phyloP scores from a whole-genome alignment of 2,329 filamentous ascomycete genomes.

The Epichloe festucae region DNA sequence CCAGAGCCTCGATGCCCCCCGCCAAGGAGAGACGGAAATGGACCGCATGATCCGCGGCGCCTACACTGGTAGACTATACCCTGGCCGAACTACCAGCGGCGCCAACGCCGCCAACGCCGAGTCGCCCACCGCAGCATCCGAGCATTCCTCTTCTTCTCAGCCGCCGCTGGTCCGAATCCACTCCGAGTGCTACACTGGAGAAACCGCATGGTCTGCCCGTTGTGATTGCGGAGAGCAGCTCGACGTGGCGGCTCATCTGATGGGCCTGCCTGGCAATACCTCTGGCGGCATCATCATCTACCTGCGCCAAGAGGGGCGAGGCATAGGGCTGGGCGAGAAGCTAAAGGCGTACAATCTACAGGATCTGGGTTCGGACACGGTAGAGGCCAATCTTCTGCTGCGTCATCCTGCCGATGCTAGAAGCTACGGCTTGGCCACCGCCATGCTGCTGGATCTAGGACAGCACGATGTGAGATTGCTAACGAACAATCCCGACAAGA shows the following conservation, averaged over 20 bases:
- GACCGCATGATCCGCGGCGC: slow-evolving; percentile 90
- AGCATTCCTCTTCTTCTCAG: slow-evolving; percentile 6
- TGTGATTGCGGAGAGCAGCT: slow-evolving; percentile 98
- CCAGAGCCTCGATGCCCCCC: slow-evolving; percentile 53
- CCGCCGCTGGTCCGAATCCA: slow-evolving; percentile 81
- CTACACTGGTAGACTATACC: slow-evolving; percentile 77
- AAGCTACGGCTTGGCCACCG: slow-evolving; percentile 91
- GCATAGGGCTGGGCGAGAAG: slow-evolving; percentile 90
- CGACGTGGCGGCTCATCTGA: slow-evolving; percentile 87
- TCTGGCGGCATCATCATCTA: slow-evolving; percentile 89
- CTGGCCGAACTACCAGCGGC: slow-evolving; percentile 67
- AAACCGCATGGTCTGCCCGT: slow-evolving; percentile 94
- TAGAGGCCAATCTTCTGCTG: slow-evolving; percentile 84
- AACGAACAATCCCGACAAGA: slow-evolving; percentile 97
- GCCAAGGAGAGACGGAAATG: slow-evolving; percentile 70
- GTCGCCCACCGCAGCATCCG: not conserved
- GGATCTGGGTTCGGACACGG: slow-evolving; percentile 92
- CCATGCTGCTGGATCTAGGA: slow-evolving; percentile 80
- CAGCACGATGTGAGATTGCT: slow-evolving; percentile 66
- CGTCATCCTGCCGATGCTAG: slow-evolving; percentile 88
- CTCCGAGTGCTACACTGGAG: slow-evolving; percentile 95
- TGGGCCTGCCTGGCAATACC: slow-evolving; percentile 55
- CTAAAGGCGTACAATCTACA: slow-evolving; percentile 97
- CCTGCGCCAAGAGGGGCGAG: slow-evolving; percentile 86
- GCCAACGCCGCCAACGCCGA: slow-evolving; percentile 19